Evolutionary conservation across 331 rosid species (phyloP).

Genomic region (Quercus phellos): DNA sequence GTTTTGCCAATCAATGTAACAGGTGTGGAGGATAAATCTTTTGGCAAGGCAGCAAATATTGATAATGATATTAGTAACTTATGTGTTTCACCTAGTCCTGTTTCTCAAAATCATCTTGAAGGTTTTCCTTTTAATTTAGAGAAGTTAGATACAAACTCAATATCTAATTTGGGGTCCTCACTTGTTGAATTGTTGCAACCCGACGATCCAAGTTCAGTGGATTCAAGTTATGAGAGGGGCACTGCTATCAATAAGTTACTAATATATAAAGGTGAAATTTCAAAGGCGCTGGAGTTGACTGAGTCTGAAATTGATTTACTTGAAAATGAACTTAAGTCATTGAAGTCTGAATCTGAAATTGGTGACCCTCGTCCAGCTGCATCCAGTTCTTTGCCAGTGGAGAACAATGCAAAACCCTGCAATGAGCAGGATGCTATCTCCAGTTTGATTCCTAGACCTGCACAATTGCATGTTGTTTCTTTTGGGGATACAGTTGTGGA

Average conservation of each 20-base stretch:
- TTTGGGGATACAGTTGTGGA: conserved; percentile 33
- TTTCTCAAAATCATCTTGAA: conserved; percentile 41
- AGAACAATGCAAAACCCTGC: conserved; percentile 27
- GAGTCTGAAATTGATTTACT: conserved; percentile 88
- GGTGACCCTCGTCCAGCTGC: conserved; percentile 36
- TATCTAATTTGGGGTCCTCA: conserved; percentile 52
- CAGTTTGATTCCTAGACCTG: conserved; percentile 36
- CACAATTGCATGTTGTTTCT: conserved; percentile 40
- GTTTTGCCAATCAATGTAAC: conserved; percentile 12
- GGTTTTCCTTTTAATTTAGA: conserved; percentile 56
- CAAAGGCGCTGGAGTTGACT: conserved; percentile 78
- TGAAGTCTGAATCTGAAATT: conserved; percentile 46
- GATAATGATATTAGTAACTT: conserved; percentile 54
- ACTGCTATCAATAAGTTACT: conserved; percentile 67
- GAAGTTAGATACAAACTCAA: conserved; percentile 49
- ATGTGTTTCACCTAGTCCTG: conserved; percentile 49
- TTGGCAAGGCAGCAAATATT: conserved; percentile 39
- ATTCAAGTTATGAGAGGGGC: conserved; percentile 46
- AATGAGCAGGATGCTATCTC: conserved; percentile 37
- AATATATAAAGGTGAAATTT: conserved; percentile 78
- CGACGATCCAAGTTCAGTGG: conserved; percentile 54
- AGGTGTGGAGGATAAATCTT: conserved; percentile 81
- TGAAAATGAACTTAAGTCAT: conserved; percentile 67
- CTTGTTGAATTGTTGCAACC: conserved; percentile 59
- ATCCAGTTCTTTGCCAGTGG: conserved; percentile 38